phyloP scores from a whole-genome alignment of 495 filamentous ascomycete species.

The Penicillium manginii region DNA sequence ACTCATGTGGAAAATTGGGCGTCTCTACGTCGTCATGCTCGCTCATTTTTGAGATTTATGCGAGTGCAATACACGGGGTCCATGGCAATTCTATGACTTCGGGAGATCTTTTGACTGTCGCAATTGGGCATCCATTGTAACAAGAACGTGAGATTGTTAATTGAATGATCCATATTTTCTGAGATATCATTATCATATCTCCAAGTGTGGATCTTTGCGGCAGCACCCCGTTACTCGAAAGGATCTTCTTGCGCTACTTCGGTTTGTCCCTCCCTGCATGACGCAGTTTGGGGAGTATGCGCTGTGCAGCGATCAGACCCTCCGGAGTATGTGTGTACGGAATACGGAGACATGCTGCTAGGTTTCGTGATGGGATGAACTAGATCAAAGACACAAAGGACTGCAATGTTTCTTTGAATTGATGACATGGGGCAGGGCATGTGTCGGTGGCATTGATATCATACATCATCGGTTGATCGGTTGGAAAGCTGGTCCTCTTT shows the following conservation, averaged over 20 bases:
- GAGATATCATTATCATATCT: conserved; percentile 4
- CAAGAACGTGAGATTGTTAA: background rate
- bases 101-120: no score
- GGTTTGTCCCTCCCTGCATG: background rate
- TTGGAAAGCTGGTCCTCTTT: background rate
- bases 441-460: conserved; percentile 16
- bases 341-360: no score
- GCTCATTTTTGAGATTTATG: background rate
- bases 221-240: background rate
- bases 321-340: background rate
- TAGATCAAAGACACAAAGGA: conserved; percentile 9
- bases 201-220: background rate
- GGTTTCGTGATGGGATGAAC: conserved; percentile 2
- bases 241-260: background rate
- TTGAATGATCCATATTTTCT: background rate
- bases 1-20: no score
- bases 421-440: conserved; percentile 10
- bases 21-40: no score
- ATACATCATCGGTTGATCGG: conserved; percentile 9
- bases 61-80: no score
- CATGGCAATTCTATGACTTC: no score
- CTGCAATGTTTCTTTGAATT: conserved; percentile 2
- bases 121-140: no score
- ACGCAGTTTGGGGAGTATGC: background rate
- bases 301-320: conserved; percentile 9